These are phyloP conservation scores for Rhodotorula babjevae DNA, from an alignment of 768 basidiomycete species.

Conservation along the genomic window DNA sequence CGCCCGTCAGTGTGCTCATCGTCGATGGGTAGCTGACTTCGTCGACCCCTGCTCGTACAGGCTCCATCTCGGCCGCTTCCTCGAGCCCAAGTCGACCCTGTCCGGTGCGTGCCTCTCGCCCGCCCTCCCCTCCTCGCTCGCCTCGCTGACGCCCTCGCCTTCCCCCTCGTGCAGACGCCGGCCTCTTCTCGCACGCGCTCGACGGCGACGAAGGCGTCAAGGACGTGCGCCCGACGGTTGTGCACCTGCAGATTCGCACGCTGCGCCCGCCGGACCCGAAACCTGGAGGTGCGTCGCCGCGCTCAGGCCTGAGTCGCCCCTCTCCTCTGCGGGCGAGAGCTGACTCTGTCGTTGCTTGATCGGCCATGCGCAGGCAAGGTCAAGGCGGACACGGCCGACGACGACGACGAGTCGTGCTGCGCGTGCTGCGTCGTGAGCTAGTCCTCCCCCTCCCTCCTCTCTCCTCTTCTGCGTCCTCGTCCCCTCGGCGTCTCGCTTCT, in stretches of 20 bases:
- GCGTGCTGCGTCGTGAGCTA: background rate
- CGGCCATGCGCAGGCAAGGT: background rate
- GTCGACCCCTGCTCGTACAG: background rate
- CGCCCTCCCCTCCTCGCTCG: background rate
- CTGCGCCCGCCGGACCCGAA: background rate
- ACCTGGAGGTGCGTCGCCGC: too few species aligned
- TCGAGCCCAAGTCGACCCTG: background rate
- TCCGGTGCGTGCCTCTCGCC: background rate
- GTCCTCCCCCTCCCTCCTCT: too few species aligned
- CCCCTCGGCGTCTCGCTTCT: background rate
- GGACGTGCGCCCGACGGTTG: background rate
- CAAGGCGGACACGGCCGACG: background rate
- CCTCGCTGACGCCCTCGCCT: background rate
- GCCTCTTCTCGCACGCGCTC: background rate
- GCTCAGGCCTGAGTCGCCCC: background rate
- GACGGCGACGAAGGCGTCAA: too few species aligned
- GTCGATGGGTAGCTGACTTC: too few species aligned
- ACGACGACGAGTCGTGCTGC: background rate
- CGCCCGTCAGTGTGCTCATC: too few species aligned
- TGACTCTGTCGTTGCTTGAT: background rate
- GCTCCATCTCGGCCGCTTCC: conserved; percentile 19
- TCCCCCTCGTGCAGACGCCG: background rate
- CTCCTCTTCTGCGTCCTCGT: background rate
- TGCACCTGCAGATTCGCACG: conserved; percentile 20
- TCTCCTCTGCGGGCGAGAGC: background rate